Percentiles rank a stretch among this genome's conserved stretches.
These are phyloP conservation scores for Ehretia macrophylla DNA, from an alignment of 257 asterid species.

Conservation along the genomic window DNA sequence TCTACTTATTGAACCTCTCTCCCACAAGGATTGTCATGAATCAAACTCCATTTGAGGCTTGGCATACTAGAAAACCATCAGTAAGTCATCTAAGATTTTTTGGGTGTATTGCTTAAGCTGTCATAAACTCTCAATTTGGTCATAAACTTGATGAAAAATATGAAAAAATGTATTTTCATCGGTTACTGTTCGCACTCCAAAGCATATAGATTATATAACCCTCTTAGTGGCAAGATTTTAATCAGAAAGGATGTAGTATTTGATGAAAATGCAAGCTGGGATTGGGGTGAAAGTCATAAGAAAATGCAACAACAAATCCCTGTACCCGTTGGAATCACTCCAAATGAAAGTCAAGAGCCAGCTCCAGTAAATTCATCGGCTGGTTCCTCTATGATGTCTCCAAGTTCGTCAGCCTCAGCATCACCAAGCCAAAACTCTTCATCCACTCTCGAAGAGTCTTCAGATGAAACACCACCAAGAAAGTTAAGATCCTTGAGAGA, in stretches of 20 bases:
- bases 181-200: background rate
- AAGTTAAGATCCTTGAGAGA: too few relatives aligned
- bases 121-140: background rate
- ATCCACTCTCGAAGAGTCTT: background rate
- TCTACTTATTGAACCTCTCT: conserved; percentile 3
- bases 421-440: too few relatives aligned
- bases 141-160: background rate
- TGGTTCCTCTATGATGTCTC: too few relatives aligned
- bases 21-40: background rate
- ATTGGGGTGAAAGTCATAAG: too few relatives aligned
- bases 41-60: conserved; percentile 1
- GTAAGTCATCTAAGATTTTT: conserved; percentile 1
- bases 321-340: background rate
- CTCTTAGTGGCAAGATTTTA: background rate
- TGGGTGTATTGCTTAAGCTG: conserved; percentile 1
- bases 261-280: background rate
- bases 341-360: background rate
- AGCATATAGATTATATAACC: conserved; percentile 9
- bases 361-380: background rate
- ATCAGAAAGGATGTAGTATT: background rate
- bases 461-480: background rate
- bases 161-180: background rate
- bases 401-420: too few relatives aligned
- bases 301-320: background rate
- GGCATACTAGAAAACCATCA: background rate